Conservation (phyloP, 2,329 filamentous ascomycete species). For the Sphaerulina vaccinii region DNA sequence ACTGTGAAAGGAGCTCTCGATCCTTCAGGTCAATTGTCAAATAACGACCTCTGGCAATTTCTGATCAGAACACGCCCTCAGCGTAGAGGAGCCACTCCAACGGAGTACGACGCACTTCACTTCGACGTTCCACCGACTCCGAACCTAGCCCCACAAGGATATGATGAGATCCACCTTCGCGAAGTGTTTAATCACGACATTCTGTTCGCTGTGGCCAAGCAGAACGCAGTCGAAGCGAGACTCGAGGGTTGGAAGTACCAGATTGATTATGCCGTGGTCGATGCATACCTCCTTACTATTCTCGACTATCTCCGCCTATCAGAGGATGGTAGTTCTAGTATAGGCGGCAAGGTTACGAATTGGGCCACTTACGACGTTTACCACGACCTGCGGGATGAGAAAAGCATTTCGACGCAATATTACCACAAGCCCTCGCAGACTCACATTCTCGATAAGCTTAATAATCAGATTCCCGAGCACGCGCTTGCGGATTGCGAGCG, state of each 20-base stretch:
- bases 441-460: not conserved
- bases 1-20: constrained; percentile 3
- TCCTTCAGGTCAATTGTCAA: not conserved
- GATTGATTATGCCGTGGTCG: constrained; percentile 4
- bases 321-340: no score
- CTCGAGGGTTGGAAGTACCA: not conserved
- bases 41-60: not conserved
- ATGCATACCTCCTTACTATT: constrained; percentile 3
- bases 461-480: not conserved
- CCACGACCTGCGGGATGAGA: not conserved
- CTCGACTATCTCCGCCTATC: constrained; percentile 2
- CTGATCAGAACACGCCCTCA: not conserved
- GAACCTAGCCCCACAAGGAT: not conserved
- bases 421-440: not conserved
- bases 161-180: constrained; percentile 5
- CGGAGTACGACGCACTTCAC: constrained; percentile 7
- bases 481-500: not conserved
- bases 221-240: not conserved
- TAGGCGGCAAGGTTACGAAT: no score
- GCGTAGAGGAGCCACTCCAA: not conserved
- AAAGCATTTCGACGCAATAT: not conserved
- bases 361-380: constrained; percentile 3
- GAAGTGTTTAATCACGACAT: constrained; percentile 7
- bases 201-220: constrained; percentile 3
- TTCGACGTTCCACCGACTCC: not conserved